Evolutionary conservation across 352 stramenopile genomes (phyloP).

Genomic region (Phytophthora fragariae): DNA sequence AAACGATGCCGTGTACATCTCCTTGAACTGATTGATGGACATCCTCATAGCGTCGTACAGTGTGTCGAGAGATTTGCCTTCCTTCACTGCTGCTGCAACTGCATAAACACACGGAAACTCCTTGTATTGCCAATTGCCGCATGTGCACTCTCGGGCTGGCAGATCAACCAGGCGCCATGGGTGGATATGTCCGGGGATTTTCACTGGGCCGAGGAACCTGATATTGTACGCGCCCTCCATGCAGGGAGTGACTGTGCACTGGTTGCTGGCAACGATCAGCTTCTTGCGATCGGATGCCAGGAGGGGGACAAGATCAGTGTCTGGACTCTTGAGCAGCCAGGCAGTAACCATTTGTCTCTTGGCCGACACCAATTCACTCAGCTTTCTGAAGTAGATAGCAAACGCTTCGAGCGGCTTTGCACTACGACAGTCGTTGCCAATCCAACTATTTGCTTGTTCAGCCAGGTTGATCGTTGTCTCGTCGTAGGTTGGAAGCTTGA

Average conservation of each 20-base stretch:
- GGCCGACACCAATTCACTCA: slow-evolving; percentile 10
- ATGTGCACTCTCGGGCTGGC: slow-evolving; percentile 1
- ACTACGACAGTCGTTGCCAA: slow-evolving; percentile 22
- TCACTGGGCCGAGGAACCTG: background rate
- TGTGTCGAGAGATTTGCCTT: background rate
- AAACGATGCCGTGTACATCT: slow-evolving; percentile 7
- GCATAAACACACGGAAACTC: slow-evolving; percentile 16
- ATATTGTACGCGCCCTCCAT: slow-evolving; percentile 15
- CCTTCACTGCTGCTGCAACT: slow-evolving; percentile 3
- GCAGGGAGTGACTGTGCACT: slow-evolving; percentile 1
- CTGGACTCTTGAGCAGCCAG: slow-evolving; percentile 1
- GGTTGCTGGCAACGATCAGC: background rate
- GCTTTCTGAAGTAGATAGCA: slow-evolving; percentile 13
- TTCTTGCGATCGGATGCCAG: background rate
- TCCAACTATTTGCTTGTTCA: slow-evolving; percentile 36
- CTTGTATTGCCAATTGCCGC: slow-evolving; percentile 1
- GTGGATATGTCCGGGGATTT: slow-evolving; percentile 1
- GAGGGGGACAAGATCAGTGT: background rate
- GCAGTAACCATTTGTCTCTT: background rate
- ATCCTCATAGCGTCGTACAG: slow-evolving; percentile 7
- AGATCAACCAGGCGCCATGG: slow-evolving; percentile 6
- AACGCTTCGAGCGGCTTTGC: slow-evolving; percentile 30
- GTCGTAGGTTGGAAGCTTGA: slow-evolving; percentile 22
- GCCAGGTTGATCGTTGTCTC: slow-evolving; percentile 35
- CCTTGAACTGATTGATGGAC: slow-evolving; percentile 3